phyloP scores from a whole-genome alignment of 2,329 filamentous ascomycete genomes.

The Fusarium multiceps region DNA sequence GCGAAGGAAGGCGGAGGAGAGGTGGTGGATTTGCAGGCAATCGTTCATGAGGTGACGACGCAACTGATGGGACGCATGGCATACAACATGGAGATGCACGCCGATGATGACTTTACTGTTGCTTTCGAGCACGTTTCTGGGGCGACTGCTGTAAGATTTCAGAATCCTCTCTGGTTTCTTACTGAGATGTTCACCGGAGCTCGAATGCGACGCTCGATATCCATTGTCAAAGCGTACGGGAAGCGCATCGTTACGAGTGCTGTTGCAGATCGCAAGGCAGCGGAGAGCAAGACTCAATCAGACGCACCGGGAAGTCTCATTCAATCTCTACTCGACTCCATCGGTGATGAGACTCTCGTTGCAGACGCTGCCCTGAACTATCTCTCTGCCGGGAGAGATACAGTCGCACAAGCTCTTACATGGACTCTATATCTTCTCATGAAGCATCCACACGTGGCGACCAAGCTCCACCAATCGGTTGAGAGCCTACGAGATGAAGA shows the following conservation, averaged over 20 bases:
- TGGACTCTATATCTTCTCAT: constrained; percentile 73
- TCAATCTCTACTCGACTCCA: constrained; percentile 67
- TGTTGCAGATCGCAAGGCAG: constrained; percentile 49
- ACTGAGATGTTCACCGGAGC: constrained; percentile 64
- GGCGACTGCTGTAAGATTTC: constrained; percentile 69
- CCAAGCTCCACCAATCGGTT: constrained; percentile 58
- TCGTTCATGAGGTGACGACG: constrained; percentile 73
- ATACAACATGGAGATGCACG: constrained; percentile 75
- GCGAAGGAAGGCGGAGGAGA: constrained; percentile 41
- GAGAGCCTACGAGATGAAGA: constrained; percentile 27
- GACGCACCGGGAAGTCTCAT: constrained; percentile 66
- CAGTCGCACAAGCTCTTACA: constrained; percentile 72
- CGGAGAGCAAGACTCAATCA: constrained; percentile 13
- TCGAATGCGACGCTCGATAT: constrained; percentile 61
- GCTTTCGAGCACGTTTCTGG: constrained; percentile 73
- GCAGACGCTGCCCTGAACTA: constrained; percentile 75
- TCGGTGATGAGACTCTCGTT: constrained; percentile 64
- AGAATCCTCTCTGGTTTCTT: constrained; percentile 72
- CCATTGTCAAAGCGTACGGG: constrained; percentile 66
- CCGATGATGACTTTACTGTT: constrained; percentile 67
- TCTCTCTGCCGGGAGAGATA: constrained; percentile 72
- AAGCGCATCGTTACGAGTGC: constrained; percentile 67
- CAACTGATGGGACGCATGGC: constrained; percentile 75
- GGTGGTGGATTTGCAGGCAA: constrained; percentile 66
- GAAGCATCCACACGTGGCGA: constrained; percentile 56